These are phyloP conservation scores for Plicaturopsis crispa DNA, from an alignment of 768 basidiomycete species.

Conservation along the genomic window DNA sequence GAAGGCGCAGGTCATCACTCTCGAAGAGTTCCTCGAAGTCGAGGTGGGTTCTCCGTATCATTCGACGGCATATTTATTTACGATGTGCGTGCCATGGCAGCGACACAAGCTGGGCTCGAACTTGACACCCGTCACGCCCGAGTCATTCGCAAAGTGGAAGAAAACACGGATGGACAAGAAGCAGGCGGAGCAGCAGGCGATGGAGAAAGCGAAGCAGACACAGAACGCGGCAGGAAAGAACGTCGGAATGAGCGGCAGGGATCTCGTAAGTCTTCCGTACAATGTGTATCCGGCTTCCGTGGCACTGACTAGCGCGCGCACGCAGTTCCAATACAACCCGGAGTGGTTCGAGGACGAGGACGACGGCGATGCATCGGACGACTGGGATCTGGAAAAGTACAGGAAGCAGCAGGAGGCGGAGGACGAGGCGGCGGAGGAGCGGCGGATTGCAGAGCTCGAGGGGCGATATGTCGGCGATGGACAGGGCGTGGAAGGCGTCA, in stretches of 20 bases:
- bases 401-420: conserved; percentile 56
- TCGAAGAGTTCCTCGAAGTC: conserved; percentile 97
- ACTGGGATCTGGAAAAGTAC: conserved; percentile 55
- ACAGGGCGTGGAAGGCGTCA: conserved; percentile 5
- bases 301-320: conserved; percentile 3
- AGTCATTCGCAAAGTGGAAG: conserved; percentile 93
- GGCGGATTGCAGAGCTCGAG: conserved; percentile 38
- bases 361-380: conserved; percentile 24
- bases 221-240: conserved; percentile 85
- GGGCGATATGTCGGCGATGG: conserved; percentile 23
- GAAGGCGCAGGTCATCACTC: conserved; percentile 79
- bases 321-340: conserved; percentile 90
- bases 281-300: conserved; percentile 2
- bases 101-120: conserved; percentile 90
- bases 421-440: conserved; percentile 44
- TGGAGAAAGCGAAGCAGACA: conserved; percentile 74
- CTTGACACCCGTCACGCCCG: conserved; percentile 88
- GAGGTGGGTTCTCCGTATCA: conserved; percentile 49
- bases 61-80: conserved; percentile 4
- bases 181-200: conserved; percentile 75
- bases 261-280: conserved; percentile 52
- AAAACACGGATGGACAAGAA: conserved; percentile 94
- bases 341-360: conserved; percentile 87
- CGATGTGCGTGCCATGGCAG: conserved; percentile 28
- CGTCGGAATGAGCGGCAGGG: conserved; percentile 90